phyloP scores from a whole-genome alignment of 169 alveolate genomes.

The Theileria annulata region DNA sequence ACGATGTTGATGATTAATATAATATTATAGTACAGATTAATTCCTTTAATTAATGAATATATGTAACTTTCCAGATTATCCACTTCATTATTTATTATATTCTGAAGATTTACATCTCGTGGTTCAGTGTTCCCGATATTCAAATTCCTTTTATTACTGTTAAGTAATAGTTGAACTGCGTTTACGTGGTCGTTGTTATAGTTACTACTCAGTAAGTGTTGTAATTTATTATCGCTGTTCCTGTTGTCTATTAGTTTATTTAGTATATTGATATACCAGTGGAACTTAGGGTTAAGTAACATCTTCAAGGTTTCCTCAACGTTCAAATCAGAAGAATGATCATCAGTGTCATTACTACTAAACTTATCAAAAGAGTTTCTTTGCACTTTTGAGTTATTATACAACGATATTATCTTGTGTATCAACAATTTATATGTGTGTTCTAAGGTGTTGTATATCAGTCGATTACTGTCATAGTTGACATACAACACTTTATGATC shows the following conservation, averaged over 20 bases:
- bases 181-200: not conserved
- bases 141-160: not conserved
- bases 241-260: conserved; percentile 35
- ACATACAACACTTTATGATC: not conserved
- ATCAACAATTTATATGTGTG: not conserved
- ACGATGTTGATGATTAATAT: not conserved
- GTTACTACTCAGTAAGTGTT: not conserved
- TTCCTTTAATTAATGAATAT: not conserved
- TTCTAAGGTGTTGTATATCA: not conserved
- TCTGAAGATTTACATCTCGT: not conserved
- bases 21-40: not conserved
- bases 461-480: not conserved
- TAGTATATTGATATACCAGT: conserved; percentile 44
- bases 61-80: not conserved
- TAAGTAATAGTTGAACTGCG: not conserved
- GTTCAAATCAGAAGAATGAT: not conserved
- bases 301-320: conserved; percentile 39
- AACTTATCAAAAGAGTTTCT: not conserved
- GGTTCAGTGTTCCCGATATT: not conserved
- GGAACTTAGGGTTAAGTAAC: conserved; percentile 45
- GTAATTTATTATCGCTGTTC: conserved; percentile 21
- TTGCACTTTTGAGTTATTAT: too few relatives aligned
- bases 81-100: not conserved
- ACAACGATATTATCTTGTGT: not conserved
- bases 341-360: not conserved